A percentile compares a stretch with the other conserved stretches of the same genome.
These are phyloP conservation scores for Choiromyces venosus DNA, from an alignment of 495 filamentous ascomycete genomes.

Conservation along the genomic window DNA sequence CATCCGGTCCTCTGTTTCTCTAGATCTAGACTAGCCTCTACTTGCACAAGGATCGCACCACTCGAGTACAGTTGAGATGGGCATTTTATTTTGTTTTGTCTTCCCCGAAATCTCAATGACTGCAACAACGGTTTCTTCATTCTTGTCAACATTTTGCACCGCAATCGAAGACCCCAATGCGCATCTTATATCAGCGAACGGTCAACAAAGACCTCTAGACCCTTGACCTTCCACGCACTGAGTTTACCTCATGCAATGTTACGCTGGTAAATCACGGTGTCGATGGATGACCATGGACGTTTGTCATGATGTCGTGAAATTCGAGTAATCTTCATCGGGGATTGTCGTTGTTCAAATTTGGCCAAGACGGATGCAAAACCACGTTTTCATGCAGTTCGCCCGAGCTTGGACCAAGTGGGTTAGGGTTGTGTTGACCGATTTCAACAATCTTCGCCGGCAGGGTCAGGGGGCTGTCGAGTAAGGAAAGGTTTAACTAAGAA, in stretches of 20 bases:
- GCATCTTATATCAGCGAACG: not conserved
- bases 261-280: not conserved
- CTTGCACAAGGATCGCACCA: not conserved
- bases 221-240: not conserved
- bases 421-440: not conserved
- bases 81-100: not conserved
- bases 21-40: not conserved
- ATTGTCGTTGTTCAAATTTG: not conserved
- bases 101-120: not conserved
- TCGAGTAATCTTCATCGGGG: not conserved
- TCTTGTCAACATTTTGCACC: not conserved
- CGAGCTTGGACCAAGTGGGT: not conserved
- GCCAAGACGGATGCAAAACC: not conserved
- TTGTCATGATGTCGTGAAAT: not conserved
- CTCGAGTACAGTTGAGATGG: no score
- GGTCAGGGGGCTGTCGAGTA: not conserved
- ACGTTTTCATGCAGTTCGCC: not conserved
- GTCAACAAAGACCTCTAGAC: not conserved
- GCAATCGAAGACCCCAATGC: not conserved
- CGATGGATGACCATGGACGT: not conserved
- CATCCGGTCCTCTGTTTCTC: not conserved
- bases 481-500: no score
- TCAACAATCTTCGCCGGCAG: not conserved
- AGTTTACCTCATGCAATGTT: not conserved
- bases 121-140: not conserved